phyloP scores from a whole-genome alignment of 176 grass and related monocot genomes.

The Aegilops umbellulata region DNA sequence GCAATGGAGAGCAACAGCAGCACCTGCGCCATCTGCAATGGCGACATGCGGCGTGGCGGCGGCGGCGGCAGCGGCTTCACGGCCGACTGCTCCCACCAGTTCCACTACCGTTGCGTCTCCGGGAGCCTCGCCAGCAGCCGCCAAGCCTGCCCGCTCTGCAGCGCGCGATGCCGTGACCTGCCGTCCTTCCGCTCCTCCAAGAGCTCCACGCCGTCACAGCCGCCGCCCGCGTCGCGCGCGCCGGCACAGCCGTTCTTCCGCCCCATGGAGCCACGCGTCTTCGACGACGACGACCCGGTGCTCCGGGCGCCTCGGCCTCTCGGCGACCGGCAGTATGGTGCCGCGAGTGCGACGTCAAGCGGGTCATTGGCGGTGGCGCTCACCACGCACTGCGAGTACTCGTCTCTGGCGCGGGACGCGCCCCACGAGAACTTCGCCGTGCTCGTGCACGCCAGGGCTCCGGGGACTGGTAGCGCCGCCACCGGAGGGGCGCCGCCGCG shows the following conservation, averaged over 20 bases:
- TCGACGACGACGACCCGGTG: constrained; percentile 46
- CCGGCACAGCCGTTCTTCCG: constrained; percentile 30
- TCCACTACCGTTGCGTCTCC: constrained; percentile 60
- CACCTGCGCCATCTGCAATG: constrained; percentile 56
- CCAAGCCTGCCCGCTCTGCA: constrained; percentile 56
- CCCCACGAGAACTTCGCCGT: constrained; percentile 46
- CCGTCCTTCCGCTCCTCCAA: constrained; percentile 33
- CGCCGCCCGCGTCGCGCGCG: not conserved
- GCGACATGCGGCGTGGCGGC: constrained; percentile 33
- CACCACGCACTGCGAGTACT: constrained; percentile 52
- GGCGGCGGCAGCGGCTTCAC: constrained; percentile 42
- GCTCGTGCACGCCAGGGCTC: constrained; percentile 58
- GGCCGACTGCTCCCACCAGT: constrained; percentile 65
- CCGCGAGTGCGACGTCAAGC: not conserved
- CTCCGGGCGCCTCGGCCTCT: constrained; percentile 12
- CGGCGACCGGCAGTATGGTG: not conserved
- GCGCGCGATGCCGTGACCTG: constrained; percentile 57
- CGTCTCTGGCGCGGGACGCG: constrained; percentile 36
- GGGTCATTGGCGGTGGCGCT: constrained; percentile 30
- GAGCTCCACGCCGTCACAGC: constrained; percentile 17
- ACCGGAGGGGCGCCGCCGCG: not conserved
- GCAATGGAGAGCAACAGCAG: constrained; percentile 42
- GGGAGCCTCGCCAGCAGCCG: constrained; percentile 44
- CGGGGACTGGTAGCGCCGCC: not conserved
- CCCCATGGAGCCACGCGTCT: constrained; percentile 43